Conservation (phyloP, 1,284 basidiomycete species). For the Ustilago esculenta region DNA sequence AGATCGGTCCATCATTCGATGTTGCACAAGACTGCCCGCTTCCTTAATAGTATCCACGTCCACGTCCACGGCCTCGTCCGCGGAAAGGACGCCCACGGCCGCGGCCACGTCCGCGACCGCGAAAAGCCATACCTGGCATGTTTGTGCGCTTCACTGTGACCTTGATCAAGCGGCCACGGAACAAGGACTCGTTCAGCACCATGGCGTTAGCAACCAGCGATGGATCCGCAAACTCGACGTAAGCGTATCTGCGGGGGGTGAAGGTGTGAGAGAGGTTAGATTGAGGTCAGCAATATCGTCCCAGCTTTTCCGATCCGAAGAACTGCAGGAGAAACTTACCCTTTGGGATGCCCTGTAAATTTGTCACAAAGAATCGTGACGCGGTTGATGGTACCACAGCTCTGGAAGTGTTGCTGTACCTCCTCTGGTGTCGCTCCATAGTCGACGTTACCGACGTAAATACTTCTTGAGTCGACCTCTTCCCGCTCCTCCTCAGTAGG, state of each 20-base stretch:
- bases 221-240: conserved; percentile 98
- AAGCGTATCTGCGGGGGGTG: conserved; percentile 80
- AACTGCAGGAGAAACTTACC: conserved; percentile 72
- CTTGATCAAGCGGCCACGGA: conserved; percentile 91
- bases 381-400: conserved; percentile 97
- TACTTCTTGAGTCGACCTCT: conserved; percentile 83
- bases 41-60: conserved; percentile 47
- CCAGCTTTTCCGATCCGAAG: background rate
- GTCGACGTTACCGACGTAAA: conserved; percentile 98
- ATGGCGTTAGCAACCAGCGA: conserved; percentile 89
- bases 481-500: conserved; percentile 69
- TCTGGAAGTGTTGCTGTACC: conserved; percentile 95
- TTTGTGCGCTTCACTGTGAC: conserved; percentile 66
- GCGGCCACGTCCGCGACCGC: conserved; percentile 60
- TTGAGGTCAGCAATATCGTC: background rate
- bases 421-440: conserved; percentile 98
- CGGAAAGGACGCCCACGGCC: conserved; percentile 58
- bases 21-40: too few species aligned
- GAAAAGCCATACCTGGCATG: conserved; percentile 58
- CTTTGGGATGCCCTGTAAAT: conserved; percentile 99
- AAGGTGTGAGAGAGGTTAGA: background rate
- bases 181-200: conserved; percentile 94
- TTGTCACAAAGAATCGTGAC: conserved; percentile 99
- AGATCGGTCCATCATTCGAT: too few species aligned
- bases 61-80: conserved; percentile 54